A percentile compares a stretch with the other conserved stretches of the same genome.
Evolutionary conservation across 2,329 filamentous ascomycete genomes (phyloP).

Genomic region (Tetracladium maxilliforme): DNA sequence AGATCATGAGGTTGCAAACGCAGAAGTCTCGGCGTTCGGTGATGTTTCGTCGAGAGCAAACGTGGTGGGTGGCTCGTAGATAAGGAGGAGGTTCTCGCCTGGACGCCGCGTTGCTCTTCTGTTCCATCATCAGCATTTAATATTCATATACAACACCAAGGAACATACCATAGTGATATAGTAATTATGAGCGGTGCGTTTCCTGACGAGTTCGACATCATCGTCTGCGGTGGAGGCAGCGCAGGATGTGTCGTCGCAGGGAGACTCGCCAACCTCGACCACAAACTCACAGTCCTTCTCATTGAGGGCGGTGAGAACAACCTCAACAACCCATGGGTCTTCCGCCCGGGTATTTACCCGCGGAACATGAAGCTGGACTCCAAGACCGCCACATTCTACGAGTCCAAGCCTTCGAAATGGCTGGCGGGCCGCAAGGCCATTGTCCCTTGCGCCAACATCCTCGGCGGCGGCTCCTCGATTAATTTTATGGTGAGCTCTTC

Average conservation of each 20-base stretch:
- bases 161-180: no score
- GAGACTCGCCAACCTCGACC: constrained; percentile 60
- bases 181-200: no score
- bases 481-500: constrained; percentile 55
- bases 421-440: constrained; percentile 57
- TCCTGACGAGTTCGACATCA: constrained; percentile 70
- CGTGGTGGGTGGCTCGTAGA: no score
- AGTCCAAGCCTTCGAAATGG: constrained; percentile 60
- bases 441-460: constrained; percentile 59
- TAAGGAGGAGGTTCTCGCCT: no score
- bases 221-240: constrained; percentile 63
- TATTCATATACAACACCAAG: no score
- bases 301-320: constrained; percentile 62
- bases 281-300: constrained; percentile 54
- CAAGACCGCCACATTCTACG: constrained; percentile 71
- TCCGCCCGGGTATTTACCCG: constrained; percentile 58
- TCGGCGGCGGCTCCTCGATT: constrained; percentile 60
- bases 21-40: no score
- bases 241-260: constrained; percentile 44
- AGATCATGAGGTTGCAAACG: no score
- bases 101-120: no score
- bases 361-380: constrained; percentile 68
- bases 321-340: constrained; percentile 67
- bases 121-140: no score
- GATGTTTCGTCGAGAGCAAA: no score